Evolutionary conservation across 768 basidiomycete genomes (phyloP).

Genomic region (Holtermanniella nyarrowii): DNA sequence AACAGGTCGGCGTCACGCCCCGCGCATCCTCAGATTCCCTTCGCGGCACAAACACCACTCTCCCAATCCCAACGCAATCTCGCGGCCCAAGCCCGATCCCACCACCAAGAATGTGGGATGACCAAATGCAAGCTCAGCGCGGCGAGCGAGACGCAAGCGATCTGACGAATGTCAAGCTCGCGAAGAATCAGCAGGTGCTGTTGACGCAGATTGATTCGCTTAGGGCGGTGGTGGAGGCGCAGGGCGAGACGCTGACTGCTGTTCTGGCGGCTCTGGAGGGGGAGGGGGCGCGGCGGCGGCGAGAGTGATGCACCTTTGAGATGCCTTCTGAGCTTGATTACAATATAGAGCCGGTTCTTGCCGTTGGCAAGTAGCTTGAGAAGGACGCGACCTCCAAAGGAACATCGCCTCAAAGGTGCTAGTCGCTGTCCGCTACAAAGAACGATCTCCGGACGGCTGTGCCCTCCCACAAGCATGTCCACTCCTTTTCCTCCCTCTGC

Average conservation of each 20-base stretch:
- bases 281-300: background rate
- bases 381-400: too few species aligned
- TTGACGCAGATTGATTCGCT: constrained; percentile 34
- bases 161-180: constrained; percentile 35
- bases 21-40: background rate
- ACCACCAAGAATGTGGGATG: constrained; percentile 21
- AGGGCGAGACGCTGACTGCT: constrained; percentile 29
- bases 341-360: too few species aligned
- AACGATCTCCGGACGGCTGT: too few species aligned
- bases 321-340: too few species aligned
- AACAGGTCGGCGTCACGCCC: background rate
- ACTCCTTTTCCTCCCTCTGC: too few species aligned
- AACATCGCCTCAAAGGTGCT: too few species aligned
- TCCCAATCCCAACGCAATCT: constrained; percentile 2
- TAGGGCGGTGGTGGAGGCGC: constrained; percentile 33
- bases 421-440: too few species aligned
- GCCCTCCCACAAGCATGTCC: too few species aligned
- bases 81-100: background rate
- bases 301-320: background rate
- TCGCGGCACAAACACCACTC: constrained; percentile 1
- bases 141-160: constrained; percentile 15
- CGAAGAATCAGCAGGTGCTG: constrained; percentile 34
- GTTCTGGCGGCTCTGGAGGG: constrained; percentile 18
- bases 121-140: constrained; percentile 4
- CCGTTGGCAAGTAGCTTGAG: too few species aligned